A percentile compares a stretch with the other conserved stretches of the same genome.
phyloP scores from a whole-genome alignment of 1,284 basidiomycete species.

The Grifola frondosa region DNA sequence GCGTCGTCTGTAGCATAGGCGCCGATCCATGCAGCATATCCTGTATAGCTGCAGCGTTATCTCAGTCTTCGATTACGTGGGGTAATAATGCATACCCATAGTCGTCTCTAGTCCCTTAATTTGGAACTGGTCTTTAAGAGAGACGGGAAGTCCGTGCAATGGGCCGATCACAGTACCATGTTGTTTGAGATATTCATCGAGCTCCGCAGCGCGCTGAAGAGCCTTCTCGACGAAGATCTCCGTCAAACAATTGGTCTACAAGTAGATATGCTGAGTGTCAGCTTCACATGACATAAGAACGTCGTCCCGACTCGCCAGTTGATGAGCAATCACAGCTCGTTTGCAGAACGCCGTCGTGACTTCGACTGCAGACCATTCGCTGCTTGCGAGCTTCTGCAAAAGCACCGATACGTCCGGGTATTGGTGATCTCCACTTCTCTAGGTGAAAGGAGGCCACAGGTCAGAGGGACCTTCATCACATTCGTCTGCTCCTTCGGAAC shows the following conservation, averaged over 20 bases:
- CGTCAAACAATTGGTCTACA: constrained; percentile 49
- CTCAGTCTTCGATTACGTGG: constrained; percentile 9
- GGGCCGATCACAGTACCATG: constrained; percentile 46
- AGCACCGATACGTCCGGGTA: constrained; percentile 38
- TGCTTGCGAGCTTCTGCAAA: constrained; percentile 39
- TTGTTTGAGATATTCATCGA: constrained; percentile 42
- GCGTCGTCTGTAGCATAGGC: constrained; percentile 20
- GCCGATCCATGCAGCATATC: constrained; percentile 28
- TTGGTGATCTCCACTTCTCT: constrained; percentile 54
- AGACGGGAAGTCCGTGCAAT: constrained; percentile 54
- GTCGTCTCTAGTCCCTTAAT: constrained; percentile 59
- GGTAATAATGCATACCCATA: constrained; percentile 42
- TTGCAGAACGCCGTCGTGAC: constrained; percentile 61
- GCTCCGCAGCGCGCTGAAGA: constrained; percentile 41
- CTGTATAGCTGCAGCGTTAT: constrained; percentile 26
- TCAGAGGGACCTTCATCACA: too few relatives aligned
- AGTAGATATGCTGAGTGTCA: neutral
- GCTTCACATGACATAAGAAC: too few relatives aligned
- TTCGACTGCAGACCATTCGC: constrained; percentile 43
- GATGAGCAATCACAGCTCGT: constrained; percentile 58
- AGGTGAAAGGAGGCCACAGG: constrained; percentile 44
- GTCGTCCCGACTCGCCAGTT: too few relatives aligned
- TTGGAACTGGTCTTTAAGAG: constrained; percentile 58
- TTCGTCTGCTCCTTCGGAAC: constrained; percentile 29
- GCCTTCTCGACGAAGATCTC: constrained; percentile 51